Evolutionary conservation across 2,329 filamentous ascomycete genomes (phyloP), one percentile per base, ranked within the genome.

Genomic region (Neonectria sp.): DNA sequence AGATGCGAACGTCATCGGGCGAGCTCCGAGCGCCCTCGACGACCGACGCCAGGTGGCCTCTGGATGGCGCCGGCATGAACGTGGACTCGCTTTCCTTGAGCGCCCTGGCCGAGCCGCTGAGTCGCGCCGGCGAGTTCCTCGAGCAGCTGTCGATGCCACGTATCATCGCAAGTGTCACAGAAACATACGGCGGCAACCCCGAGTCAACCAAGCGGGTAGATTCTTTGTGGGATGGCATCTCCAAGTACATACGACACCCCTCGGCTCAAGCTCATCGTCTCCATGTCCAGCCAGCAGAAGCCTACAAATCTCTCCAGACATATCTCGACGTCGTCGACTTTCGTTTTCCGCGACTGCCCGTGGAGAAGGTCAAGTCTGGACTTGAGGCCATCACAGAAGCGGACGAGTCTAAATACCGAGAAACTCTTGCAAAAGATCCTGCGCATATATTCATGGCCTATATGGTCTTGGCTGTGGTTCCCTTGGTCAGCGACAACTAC

Each of bases 171-270:
- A 31, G 67, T 53, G 60, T 69, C 29, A 69, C 67, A 9, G 60
- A 64, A 59, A 69, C 67, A n/a, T 69, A 60, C 57, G 67, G 67
- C 8, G 67, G 67, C 13, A 64, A 66, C 56, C 67, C 67, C 11
- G 67, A 69, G 37, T 9, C 48, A 24, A 69, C 67, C 6, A 25
- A 46, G 5, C 59, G 55, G 15, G 63, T 60, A 25, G 55, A 60
- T 37, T 49, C 60, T 3, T 59, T 67, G n/a, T 67, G 67, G 63
- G 60, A 69, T 21, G 67, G 59, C 49, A 69, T 69, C 56, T 67
- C 67, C 3, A 43, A 58, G 43, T 60, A 69, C 56, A 69, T 69
- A n/a, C 59, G 67, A 2, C 43, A 67, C 33, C 67, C 67, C 12
- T 15, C 45, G 1, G 55, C 49, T 15, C 33, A 48, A 6, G 27